Percentiles rank a stretch among this genome's conserved stretches.
These are phyloP conservation scores for Quercus engelmannii DNA, from an alignment of 306 rosid species.

Conservation along the genomic window DNA sequence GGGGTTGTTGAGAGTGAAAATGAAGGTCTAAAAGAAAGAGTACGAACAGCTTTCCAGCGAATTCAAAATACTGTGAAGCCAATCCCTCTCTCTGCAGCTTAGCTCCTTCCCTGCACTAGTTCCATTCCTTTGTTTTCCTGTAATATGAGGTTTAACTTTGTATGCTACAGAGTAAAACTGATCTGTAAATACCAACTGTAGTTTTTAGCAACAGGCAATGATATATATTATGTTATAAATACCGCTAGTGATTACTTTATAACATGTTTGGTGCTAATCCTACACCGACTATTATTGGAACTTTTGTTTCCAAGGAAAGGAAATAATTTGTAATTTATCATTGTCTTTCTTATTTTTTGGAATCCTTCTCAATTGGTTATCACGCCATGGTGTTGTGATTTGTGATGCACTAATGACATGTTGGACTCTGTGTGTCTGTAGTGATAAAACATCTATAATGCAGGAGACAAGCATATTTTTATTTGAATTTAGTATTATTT, in stretches of 20 bases:
- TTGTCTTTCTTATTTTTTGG: too few species aligned
- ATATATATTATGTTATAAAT: not conserved
- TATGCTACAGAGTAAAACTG: not conserved
- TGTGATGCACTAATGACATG: too few species aligned
- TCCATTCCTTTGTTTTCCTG: too few species aligned
- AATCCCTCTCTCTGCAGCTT: constrained; percentile 58
- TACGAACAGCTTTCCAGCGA: constrained; percentile 62
- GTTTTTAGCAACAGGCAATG: not conserved
- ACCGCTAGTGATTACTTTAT: not conserved
- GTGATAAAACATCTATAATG: too few species aligned
- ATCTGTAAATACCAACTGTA: not conserved
- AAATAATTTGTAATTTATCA: too few species aligned
- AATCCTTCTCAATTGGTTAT: too few species aligned
- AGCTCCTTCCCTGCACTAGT: constrained; percentile 10
- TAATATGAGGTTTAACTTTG: not conserved
- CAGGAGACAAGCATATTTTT: too few species aligned
- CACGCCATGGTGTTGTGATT: too few species aligned
- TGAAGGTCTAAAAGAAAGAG: constrained; percentile 88
- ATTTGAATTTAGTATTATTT: too few species aligned
- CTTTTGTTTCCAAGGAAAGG: too few species aligned
- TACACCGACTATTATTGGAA: too few species aligned
- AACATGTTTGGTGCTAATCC: not conserved
- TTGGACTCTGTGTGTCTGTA: too few species aligned
- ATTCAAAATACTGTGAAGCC: constrained; percentile 79
- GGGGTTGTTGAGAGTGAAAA: constrained; percentile 85